A percentile compares a stretch with the other conserved stretches of the same genome.
Conservation (phyloP, 192 early-diverging fungal genomes). For the Podila epicladia region DNA sequence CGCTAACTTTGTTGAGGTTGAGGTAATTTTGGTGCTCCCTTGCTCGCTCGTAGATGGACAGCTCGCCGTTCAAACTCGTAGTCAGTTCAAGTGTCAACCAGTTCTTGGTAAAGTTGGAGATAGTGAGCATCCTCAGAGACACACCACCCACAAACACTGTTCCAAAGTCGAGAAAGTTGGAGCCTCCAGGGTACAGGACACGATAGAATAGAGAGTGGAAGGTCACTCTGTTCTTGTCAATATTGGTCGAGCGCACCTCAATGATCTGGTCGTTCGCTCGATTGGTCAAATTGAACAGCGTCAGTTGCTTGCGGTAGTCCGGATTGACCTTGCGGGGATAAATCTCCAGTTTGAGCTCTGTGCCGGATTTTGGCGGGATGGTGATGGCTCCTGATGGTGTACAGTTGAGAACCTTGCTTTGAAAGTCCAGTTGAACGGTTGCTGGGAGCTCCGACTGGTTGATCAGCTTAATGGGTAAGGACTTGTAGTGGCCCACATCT, state of each 20-base stretch:
- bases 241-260: conserved; percentile 92
- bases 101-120: conserved; percentile 84
- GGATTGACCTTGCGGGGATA: conserved; percentile 98
- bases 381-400: conserved; percentile 68
- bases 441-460: conserved; percentile 91
- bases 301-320: conserved; percentile 96
- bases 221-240: conserved; percentile 96
- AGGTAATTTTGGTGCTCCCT: conserved; percentile 27
- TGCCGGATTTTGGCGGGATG: conserved; percentile 81
- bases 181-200: conserved; percentile 82
- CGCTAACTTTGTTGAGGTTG: conserved; percentile 14
- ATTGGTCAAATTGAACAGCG: conserved; percentile 90
- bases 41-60: conserved; percentile 50
- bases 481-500: conserved; percentile 93
- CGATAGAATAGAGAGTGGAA: conserved; percentile 97
- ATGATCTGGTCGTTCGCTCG: conserved; percentile 90
- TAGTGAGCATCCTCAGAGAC: conserved; percentile 77
- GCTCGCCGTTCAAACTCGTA: conserved; percentile 53
- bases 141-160: conserved; percentile 85
- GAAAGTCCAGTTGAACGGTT: conserved; percentile 84
- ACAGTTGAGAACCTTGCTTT: conserved; percentile 94
- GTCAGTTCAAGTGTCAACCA: conserved; percentile 57
- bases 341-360: conserved; percentile 89
- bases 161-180: conserved; percentile 97
- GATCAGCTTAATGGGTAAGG: conserved; percentile 79